Base-by-base conservation (phyloP, 495 filamentous ascomycete genomes). In the Friedmanniomyces endolithicus region DNA sequence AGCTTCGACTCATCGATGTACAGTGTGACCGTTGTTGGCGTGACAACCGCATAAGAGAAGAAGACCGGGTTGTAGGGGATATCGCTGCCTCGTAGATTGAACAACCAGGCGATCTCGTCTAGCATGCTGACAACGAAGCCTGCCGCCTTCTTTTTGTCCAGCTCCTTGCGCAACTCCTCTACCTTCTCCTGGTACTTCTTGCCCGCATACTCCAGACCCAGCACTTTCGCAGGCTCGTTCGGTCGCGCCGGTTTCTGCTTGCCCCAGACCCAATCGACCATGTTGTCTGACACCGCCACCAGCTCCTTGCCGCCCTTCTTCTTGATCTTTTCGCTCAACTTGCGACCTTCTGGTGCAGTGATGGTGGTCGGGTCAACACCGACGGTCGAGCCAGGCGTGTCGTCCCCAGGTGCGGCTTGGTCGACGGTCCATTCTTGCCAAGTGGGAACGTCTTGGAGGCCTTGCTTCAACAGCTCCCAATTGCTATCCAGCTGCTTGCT, bases 61-160 rank as follows among this genome's bases (percentile, higher is more conserved):
- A 97, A 99, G 33, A 99, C 94, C 0, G 94, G 94, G 64, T 99
- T 99, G 72, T 95, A 99, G 1, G 88, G 86, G 63, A 99, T 99
- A 67, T 99, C 94, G 69, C 75, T 94, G 65, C 94, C 94, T 67
- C 94, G 81, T 41, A 99, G 71, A 70, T 99, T 99, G 69, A 90
- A 97, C 37, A 99, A 74, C 94, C 94, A 99, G 29, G 94, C 94
- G 63, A 97, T 84, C 65, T 99, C 94, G 64, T 99, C 94, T 27
- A 99, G 78, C 86, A 95, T 90, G 16, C 79, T 95, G 40, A 99
- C 78, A 57, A 99, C 78, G 53, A 97, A 87, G 4, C 87, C 90
- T 23, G 83, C 77, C 22, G 81, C 83, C 67, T 94, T 94, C 72
- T 87, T 94, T 73, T 87, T 92, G 56, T 89, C 86, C 19, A 99